Evolutionary conservation across 495 filamentous ascomycete genomes (phyloP), one percentile per base, ranked within the genome.

Genomic region (Talaromyces nanjingensis): DNA sequence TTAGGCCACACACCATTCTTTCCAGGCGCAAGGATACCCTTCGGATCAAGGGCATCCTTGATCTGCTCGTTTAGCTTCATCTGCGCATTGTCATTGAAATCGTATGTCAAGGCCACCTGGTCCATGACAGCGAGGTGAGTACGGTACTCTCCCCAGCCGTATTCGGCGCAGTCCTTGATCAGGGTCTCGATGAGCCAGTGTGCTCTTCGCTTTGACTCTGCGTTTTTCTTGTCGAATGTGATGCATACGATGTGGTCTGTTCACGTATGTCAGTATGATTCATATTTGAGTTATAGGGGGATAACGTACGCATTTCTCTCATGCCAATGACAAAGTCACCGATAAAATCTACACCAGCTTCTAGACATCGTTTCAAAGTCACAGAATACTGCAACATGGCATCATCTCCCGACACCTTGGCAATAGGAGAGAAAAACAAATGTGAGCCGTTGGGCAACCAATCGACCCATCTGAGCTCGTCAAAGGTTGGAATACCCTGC

Each of bases 21-120:
- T 0, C 84, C 84, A 0, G 84, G 83, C 3, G 81, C 77, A 59
- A 86, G 65, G 52, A 86, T 84, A 0, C 82, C 81, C 58, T 85
- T 86, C 4, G 82, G 83, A 71, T 86, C 84, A n/a, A 86, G 65
- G 16, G 81, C 77, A 64, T 87, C 76, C 74, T 87, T 86, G 11
- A 86, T 63, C 31, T 63, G 73, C 76, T 85, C 79, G 62, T 83
- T 83, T 33, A 85, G 74, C 59, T 73, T 73, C 78, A 81, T 80
- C 60, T 81, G 63, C 4, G 79, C 79, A 24, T 77, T 73, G 59
- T 83, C 74, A 64, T 82, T 82, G 72, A 74, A 86, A 52, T 70
- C 77, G 67, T 87, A 88, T n/a, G 82, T 85, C 12, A 70, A 75
- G 0, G 81, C 79, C 11, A 88, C 77, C 70, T 85, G 83, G 66